A percentile compares a stretch with the other conserved stretches of the same genome.
Conservation (phyloP, 257 asterid species). For the Petunia axillaris region DNA sequence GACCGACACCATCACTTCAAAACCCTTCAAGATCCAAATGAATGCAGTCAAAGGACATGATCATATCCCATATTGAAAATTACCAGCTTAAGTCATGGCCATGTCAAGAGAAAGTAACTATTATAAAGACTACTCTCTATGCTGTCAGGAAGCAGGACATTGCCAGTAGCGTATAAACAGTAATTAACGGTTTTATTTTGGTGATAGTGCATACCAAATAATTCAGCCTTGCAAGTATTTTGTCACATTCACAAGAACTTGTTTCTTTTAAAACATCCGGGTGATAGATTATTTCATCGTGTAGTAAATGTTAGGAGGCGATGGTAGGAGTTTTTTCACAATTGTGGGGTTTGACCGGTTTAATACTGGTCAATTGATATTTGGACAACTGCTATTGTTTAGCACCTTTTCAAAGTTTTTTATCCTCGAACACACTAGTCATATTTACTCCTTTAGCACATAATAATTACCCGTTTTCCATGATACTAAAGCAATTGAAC, state of each 20-base stretch:
- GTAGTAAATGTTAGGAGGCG: too few species aligned
- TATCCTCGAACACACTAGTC: background rate
- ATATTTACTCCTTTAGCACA: background rate
- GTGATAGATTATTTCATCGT: too few species aligned
- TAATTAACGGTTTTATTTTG: too few species aligned
- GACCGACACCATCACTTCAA: slow-evolving; percentile 11
- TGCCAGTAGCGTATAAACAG: background rate
- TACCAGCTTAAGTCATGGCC: background rate
- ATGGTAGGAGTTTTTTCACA: too few species aligned
- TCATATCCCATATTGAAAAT: background rate
- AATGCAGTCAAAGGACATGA: background rate
- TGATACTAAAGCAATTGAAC: background rate
- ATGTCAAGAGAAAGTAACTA: background rate
- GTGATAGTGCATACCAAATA: background rate
- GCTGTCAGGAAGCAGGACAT: background rate
- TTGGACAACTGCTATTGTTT: background rate
- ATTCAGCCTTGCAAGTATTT: background rate
- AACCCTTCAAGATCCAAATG: background rate
- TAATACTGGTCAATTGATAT: background rate
- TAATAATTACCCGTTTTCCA: background rate
- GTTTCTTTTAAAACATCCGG: background rate
- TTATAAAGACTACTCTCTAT: background rate
- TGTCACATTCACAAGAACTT: background rate
- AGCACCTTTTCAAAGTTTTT: background rate
- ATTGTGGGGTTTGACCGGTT: too few species aligned